Conservation (phyloP, 2,329 filamentous ascomycete species). For the Septoria linicola region DNA sequence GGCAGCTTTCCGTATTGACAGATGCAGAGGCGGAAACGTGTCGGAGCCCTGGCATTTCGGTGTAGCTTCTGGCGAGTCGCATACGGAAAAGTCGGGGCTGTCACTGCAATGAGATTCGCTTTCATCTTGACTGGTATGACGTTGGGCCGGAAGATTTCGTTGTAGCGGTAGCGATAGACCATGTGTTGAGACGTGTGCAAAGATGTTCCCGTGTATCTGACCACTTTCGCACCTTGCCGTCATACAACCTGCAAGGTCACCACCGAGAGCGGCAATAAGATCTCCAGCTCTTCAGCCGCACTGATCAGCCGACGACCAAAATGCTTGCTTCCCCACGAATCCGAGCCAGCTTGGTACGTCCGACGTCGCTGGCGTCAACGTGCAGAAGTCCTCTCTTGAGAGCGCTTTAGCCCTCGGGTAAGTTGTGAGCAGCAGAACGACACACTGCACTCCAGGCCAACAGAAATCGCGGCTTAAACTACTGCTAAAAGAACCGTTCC, state of each 20-base stretch:
- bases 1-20: neutral
- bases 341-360: too few species aligned
- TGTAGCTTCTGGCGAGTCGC: neutral
- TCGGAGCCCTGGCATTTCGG: conserved; percentile 1
- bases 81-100: neutral
- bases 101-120: too few species aligned
- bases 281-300: neutral
- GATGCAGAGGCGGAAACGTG: neutral
- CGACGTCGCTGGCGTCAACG: neutral
- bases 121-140: too few species aligned
- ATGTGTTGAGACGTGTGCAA: too few species aligned
- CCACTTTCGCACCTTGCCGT: neutral
- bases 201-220: too few species aligned
- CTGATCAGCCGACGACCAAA: too few species aligned
- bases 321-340: too few species aligned
- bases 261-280: neutral
- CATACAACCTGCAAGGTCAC: neutral
- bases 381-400: too few species aligned
- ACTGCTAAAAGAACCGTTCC: conserved; percentile 10
- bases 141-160: too few species aligned
- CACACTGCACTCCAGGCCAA: too few species aligned
- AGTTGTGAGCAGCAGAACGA: neutral
- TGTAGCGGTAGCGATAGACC: too few species aligned
- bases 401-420: conserved; percentile 1
- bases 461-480: neutral